These are phyloP conservation scores for Micractinium sp. DNA, from an alignment of 139 green algal species.

Conservation along the genomic window DNA sequence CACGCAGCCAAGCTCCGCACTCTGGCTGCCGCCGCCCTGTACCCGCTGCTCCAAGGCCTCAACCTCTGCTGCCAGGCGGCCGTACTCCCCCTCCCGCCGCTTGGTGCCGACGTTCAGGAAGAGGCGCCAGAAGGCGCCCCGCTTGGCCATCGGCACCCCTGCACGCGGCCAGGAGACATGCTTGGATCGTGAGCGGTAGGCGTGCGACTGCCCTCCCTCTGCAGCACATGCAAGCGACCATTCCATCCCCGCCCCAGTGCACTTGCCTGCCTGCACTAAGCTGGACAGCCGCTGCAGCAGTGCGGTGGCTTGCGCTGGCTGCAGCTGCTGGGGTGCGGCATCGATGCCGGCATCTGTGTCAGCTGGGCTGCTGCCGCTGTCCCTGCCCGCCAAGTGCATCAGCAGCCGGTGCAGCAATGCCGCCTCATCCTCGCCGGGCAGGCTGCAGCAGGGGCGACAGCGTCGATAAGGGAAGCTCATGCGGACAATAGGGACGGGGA, in stretches of 20 bases:
- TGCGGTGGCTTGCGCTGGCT: background rate
- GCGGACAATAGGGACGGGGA: background rate
- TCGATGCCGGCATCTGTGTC: too few species aligned
- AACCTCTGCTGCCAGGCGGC: conserved; percentile 43
- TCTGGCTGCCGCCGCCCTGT: background rate
- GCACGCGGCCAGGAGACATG: background rate
- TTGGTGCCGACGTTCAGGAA: conserved; percentile 62
- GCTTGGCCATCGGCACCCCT: conserved; percentile 51
- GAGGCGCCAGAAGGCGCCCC: conserved; percentile 61
- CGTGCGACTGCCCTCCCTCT: too few species aligned
- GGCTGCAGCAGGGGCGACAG: background rate
- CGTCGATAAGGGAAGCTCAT: background rate
- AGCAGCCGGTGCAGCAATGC: background rate
- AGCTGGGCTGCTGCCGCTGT: background rate
- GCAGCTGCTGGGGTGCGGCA: too few species aligned
- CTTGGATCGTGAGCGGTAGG: too few species aligned
- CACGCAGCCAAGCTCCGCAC: background rate
- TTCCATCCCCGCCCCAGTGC: too few species aligned
- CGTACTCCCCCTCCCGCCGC: conserved; percentile 56
- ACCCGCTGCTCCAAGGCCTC: background rate
- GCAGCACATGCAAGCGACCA: too few species aligned
- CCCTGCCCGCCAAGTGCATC: background rate
- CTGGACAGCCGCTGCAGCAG: conserved; percentile 49
- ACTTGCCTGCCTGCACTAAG: conserved; percentile 56
- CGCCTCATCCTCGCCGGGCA: background rate